A percentile compares a stretch with the other conserved stretches of the same genome.
Conservation (phyloP, 257 asterid species). For the Ophiorrhiza pumila region DNA sequence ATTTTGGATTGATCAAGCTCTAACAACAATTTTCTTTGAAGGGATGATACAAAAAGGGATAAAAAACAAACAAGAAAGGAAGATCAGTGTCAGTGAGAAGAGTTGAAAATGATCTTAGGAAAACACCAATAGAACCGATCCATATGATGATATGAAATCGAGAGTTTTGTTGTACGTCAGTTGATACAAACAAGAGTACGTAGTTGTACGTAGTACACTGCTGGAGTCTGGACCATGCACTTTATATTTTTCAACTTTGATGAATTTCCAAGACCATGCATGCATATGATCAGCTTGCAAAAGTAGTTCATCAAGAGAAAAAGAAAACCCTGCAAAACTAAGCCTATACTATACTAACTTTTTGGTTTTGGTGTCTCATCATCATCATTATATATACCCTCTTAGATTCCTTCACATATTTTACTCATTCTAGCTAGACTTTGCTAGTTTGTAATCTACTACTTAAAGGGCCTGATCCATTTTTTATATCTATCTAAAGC, state of each 20-base stretch:
- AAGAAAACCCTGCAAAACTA: background rate
- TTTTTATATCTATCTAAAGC: slow-evolving; percentile 20
- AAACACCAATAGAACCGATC: background rate
- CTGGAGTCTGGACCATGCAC: slow-evolving; percentile 3
- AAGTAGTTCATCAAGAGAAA: background rate
- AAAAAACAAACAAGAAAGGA: background rate
- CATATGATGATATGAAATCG: slow-evolving; percentile 1
- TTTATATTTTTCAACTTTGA: too few species aligned
- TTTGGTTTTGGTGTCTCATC: background rate
- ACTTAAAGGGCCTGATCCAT: slow-evolving; percentile 16
- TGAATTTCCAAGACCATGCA: too few species aligned
- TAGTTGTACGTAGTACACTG: background rate
- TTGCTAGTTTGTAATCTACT: slow-evolving; percentile 7
- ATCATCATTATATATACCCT: slow-evolving; percentile 15
- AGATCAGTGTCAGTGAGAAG: background rate
- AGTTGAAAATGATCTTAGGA: background rate
- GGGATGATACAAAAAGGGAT: background rate
- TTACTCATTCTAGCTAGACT: too few species aligned
- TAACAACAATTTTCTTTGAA: too few species aligned
- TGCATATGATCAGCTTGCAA: background rate
- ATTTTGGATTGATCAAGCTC: too few species aligned
- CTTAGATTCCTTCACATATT: slow-evolving; percentile 16
- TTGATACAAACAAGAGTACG: background rate
- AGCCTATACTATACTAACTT: background rate
- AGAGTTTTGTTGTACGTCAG: slow-evolving; percentile 1